A percentile compares a stretch with the other conserved stretches of the same genome.
Conservation (phyloP, 352 stramenopile species). For the Hyphochytrium catenoides region DNA sequence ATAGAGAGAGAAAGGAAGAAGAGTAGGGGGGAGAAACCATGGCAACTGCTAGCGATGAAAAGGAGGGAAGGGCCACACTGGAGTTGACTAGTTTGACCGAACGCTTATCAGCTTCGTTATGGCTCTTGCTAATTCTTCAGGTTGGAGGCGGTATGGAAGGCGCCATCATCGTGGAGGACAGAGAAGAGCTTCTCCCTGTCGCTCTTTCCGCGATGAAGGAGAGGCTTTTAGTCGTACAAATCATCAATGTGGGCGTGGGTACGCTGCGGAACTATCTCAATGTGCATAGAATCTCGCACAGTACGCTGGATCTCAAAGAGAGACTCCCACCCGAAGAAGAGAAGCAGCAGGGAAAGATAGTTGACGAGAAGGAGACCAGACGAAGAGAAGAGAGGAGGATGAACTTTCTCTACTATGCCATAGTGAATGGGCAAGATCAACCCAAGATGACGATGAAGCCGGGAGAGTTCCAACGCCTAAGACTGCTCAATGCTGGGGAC, state of each 20-base stretch:
- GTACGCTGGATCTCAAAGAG: constrained; percentile 19
- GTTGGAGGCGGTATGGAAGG: constrained; percentile 42
- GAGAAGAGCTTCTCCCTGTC: constrained; percentile 18
- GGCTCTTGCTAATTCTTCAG: too few species aligned
- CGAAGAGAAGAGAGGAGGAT: constrained; percentile 8
- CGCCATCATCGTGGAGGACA: constrained; percentile 30
- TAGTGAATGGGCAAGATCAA: constrained; percentile 36
- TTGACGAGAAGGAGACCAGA: constrained; percentile 10
- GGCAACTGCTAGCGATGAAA: too few species aligned
- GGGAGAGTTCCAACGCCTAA: constrained; percentile 24
- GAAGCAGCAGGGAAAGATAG: constrained; percentile 9
- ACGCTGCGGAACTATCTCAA: constrained; percentile 21
- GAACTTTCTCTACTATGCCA: constrained; percentile 26
- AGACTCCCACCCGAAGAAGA: constrained; percentile 1
- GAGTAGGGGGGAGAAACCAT: too few species aligned
- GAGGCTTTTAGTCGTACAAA: constrained; percentile 25
- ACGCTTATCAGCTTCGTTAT: too few species aligned
- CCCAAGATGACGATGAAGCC: constrained; percentile 25
- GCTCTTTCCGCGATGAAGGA: constrained; percentile 18
- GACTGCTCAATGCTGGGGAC: constrained; percentile 28
- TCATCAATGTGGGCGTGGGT: constrained; percentile 30
- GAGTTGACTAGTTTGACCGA: too few species aligned
- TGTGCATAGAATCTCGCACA: constrained; percentile 21
- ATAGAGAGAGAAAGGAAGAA: too few species aligned
- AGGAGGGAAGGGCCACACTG: too few species aligned